Percentiles rank a stretch among this genome's conserved stretches.
These are phyloP conservation scores for Nicotiana undulata DNA, from an alignment of 257 asterid genomes.

Conservation along the genomic window DNA sequence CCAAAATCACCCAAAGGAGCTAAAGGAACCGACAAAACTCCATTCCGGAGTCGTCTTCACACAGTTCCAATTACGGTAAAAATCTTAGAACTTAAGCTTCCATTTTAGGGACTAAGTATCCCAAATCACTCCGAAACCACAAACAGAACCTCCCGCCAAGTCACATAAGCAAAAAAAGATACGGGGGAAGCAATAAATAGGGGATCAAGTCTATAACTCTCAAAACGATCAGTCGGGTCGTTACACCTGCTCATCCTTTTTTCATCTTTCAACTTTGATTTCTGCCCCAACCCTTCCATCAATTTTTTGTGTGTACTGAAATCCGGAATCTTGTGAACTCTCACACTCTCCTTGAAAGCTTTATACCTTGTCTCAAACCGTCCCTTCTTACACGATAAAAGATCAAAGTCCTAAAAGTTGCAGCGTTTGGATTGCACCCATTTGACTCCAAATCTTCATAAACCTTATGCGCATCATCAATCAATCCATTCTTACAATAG, in stretches of 20 bases:
- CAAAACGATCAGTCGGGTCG: no score
- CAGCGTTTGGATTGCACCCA: conserved; percentile 49
- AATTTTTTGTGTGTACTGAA: conserved; percentile 62
- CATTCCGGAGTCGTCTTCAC: no score
- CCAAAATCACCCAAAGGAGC: no score
- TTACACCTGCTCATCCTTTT: conserved; percentile 48
- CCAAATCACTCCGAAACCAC: no score
- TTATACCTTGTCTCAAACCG: conserved; percentile 47
- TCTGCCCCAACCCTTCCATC: conserved; percentile 47
- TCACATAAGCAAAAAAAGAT: no score
- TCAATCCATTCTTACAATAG: conserved; percentile 48
- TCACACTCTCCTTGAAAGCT: conserved; percentile 64
- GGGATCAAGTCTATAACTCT: no score
- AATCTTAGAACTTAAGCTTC: no score
- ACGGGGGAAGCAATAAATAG: no score
- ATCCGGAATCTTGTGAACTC: conserved; percentile 57
- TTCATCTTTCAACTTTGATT: conserved; percentile 38
- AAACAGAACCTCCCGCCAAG: no score
- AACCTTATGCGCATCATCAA: conserved; percentile 66
- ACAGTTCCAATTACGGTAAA: no score
- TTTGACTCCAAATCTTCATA: conserved; percentile 44
- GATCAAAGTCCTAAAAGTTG: conserved; percentile 61
- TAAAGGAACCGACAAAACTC: no score
- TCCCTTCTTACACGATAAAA: conserved; percentile 48
- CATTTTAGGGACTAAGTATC: no score